Evolutionary conservation across 2,329 filamentous ascomycete genomes (phyloP), one percentile per base, ranked within the genome.

Genomic region (Scopulariopsis brevicaulis): DNA sequence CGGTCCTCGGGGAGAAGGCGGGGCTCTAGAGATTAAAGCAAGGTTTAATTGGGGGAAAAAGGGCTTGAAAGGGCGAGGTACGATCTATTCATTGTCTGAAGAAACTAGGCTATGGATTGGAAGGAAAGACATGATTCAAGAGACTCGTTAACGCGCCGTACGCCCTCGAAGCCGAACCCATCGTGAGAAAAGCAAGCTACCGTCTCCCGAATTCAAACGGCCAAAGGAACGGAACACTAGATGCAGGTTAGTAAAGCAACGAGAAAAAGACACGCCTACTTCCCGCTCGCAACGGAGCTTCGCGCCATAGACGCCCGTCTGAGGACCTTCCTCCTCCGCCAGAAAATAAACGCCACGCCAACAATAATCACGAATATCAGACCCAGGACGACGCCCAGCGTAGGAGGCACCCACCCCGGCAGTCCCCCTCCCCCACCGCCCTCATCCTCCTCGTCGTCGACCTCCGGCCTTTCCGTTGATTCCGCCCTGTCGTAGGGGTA

Each of bases 301-400:
- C 25, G 52, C 8, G 22, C 22, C 46, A 50, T 50, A 3, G 46
- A 50, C 10, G 46, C 46, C n/a, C 46, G 46, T 10, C 37, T n/a
- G 12, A 58, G 51, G 11, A 53, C 24, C 22, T 34, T 53, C 4
- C 56, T n/a, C 52, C 43, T 58, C 51, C 56, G 51, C 56, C 51
- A 53, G 6, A 73, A 71, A 15, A 85, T 73, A 25, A 78, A 69
- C 5, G 79, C 60, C 20, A 76, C 74, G 1, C 77, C 79, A 48
- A 86, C 55, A 54, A 83, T 70, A 52, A 85, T 75, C 48, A 86
- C 62, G 58, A 80, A 70, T 40, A 82, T 73, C 1, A 83, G 71
- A 3, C 82, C 83, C 1, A 85, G 73, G 4, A 86, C 76, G 4
- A 84, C 81, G 18, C 83, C 83, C 0, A 87, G 69, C 2, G 87